Conservation (phyloP, 108 stramenopile species). For the Cyclotella choctawhatcheeana region DNA sequence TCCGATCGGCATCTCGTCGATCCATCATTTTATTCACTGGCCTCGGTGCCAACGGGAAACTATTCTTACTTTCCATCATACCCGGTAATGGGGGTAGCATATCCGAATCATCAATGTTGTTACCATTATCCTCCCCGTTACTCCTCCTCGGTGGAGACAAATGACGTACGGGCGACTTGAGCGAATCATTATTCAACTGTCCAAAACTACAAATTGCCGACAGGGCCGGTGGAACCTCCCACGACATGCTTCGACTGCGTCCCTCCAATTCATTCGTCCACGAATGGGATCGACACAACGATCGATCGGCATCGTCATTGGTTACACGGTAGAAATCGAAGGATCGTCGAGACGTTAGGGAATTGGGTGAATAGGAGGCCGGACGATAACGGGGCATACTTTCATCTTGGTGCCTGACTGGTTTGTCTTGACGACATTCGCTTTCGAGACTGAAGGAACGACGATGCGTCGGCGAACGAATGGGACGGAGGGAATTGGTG, state of each 20-base stretch:
- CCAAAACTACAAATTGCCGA: slow-evolving; percentile 17
- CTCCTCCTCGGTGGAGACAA: too few species aligned
- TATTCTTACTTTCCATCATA: too few species aligned
- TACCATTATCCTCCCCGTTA: too few species aligned
- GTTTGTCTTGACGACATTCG: slow-evolving; percentile 23
- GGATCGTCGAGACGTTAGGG: not conserved
- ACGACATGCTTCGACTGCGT: slow-evolving; percentile 4
- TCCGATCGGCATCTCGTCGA: not conserved
- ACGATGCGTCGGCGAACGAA: not conserved
- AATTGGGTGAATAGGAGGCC: slow-evolving; percentile 1
- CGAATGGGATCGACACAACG: not conserved
- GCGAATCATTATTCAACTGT: slow-evolving; percentile 15
- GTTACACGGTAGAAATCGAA: slow-evolving; percentile 3
- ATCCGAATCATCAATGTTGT: too few species aligned
- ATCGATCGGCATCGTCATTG: slow-evolving; percentile 5
- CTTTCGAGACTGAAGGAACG: slow-evolving; percentile 9
- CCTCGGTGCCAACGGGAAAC: not conserved
- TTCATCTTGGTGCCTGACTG: not conserved
- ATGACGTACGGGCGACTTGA: not conserved
- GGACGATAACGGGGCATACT: not conserved
- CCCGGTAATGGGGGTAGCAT: not conserved
- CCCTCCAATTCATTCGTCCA: not conserved
- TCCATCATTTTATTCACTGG: too few species aligned
- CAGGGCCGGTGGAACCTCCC: slow-evolving; percentile 28
- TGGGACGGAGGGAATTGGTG: not conserved